Conservation (phyloP, 108 stramenopile genomes). For the Epithemia pelagica region DNA sequence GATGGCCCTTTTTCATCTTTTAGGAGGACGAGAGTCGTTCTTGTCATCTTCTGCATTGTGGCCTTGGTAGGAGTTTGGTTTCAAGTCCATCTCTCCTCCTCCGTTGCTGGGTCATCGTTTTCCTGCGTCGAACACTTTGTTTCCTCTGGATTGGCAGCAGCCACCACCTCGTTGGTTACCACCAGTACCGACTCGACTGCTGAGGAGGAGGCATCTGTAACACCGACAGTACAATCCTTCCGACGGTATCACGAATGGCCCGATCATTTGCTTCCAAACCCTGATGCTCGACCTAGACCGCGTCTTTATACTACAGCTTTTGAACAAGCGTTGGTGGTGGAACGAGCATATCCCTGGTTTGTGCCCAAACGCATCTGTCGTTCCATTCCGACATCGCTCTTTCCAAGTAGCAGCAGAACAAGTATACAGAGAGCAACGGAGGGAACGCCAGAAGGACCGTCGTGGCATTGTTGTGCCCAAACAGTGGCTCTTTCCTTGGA, state of each 20-base stretch:
- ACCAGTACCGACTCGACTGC: no score
- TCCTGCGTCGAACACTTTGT: no score
- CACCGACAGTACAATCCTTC: no score
- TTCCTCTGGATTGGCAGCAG: no score
- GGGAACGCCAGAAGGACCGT: background rate
- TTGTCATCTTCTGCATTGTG: no score
- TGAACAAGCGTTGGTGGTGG: background rate
- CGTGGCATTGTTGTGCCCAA: constrained; percentile 8
- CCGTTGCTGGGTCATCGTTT: no score
- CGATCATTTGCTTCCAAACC: background rate
- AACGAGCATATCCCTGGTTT: background rate
- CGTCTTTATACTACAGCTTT: background rate
- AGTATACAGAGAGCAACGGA: background rate
- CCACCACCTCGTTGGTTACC: no score
- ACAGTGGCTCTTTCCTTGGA: constrained; percentile 14
- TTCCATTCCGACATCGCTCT: background rate
- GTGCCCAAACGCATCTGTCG: background rate
- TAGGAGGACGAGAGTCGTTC: no score
- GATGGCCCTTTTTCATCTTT: no score
- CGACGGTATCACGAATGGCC: background rate
- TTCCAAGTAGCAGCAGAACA: background rate
- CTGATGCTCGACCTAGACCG: background rate
- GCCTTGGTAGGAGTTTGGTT: no score
- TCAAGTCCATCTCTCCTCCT: no score
- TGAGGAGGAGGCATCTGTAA: no score